Base-by-base conservation (phyloP, 768 basidiomycete species). In the Kwoniella mangroviensis region DNA sequence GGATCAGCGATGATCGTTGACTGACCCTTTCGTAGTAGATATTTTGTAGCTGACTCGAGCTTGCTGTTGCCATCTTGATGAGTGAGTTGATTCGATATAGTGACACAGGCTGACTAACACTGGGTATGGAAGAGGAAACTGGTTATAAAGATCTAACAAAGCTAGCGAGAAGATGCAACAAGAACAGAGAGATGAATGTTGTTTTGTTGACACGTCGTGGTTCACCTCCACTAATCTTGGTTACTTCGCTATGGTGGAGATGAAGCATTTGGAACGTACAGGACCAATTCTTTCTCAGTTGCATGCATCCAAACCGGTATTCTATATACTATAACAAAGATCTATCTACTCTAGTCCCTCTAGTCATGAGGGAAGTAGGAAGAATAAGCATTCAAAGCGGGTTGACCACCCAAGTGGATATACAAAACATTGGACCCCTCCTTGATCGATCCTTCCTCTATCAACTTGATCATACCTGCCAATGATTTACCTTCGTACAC, bases 21-120 rank as follows among this genome's bases (percentile, higher is more conserved):
- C 79, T 69, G 82, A 93, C 93, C 75, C 93, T 88, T 83, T 92
- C 92, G 85, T 93, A 94, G 84, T 95, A 97, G 54, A 93, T 78
- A 81, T 97, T 96, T 75, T 81, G 79, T 22, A 85, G 71, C 12
- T 62, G 57, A 15, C 66, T 49, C 10, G 77, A 51, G 9, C 61
- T 26, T 45, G 65, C 22, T 28, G 56, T 13, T 1, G 56, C 53
- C 34, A 34, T 28, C 28, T 28, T 28, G 28, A 28, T 28, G 28
- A 28, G 28, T 28, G 28, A 4, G 28, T 28, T 28, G 28, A 3
- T 28, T 1, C 28, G 28, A 28, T 28, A 1, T 4, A 28, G 28
- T 28, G 28, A 26, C 26, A 2, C 26, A 26, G 26, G 4, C 26
- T 26, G 26, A 26, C 4, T 26, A 26, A 2, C 26, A 4, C 26